Evolutionary conservation across 1,139 yeast species (phyloP).

Genomic region (Yamadazyma kanchanaburiensis): DNA sequence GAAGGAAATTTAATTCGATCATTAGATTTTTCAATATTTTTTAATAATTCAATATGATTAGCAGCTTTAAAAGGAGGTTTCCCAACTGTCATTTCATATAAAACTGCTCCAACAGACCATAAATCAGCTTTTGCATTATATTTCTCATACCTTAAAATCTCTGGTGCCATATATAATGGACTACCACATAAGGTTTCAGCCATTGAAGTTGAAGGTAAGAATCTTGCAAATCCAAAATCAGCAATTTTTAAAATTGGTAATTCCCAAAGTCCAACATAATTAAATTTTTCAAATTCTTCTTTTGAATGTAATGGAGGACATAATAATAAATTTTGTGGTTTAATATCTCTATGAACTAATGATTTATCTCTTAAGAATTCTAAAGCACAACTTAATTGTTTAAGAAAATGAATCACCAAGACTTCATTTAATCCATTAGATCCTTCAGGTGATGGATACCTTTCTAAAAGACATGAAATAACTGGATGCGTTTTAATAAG

Average conservation of each 20-base stretch:
- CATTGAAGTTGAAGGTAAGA: slow-evolving; percentile 85
- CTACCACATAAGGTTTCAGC: slow-evolving; percentile 98
- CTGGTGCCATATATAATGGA: slow-evolving; percentile 98
- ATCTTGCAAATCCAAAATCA: slow-evolving; percentile 96
- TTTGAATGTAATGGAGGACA: slow-evolving; percentile 70
- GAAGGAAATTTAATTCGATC: slow-evolving; percentile 77
- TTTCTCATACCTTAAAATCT: slow-evolving; percentile 87
- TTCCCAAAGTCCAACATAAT: slow-evolving; percentile 79
- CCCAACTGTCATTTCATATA: slow-evolving; percentile 93
- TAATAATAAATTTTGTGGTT: slow-evolving; percentile 85
- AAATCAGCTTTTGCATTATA: slow-evolving; percentile 96
- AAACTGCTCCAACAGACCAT: slow-evolving; percentile 97
- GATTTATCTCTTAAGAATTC: slow-evolving; percentile 77
- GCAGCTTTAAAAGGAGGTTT: slow-evolving; percentile 93
- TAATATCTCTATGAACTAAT: slow-evolving; percentile 89
- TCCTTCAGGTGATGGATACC: slow-evolving; percentile 80
- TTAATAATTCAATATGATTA: slow-evolving; percentile 84
- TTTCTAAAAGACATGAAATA: slow-evolving; percentile 66
- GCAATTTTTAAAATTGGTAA: slow-evolving; percentile 90
- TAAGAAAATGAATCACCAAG: slow-evolving; percentile 77
- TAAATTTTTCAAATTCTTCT: slow-evolving; percentile 50
- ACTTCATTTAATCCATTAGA: slow-evolving; percentile 78
- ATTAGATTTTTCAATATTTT: slow-evolving; percentile 77
- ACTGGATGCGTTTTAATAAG: slow-evolving; percentile 75
- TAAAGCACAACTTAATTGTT: slow-evolving; percentile 83